These are phyloP conservation scores for Arthrobotrys iridis DNA, from an alignment of 2,329 filamentous ascomycete genomes.

Conservation along the genomic window DNA sequence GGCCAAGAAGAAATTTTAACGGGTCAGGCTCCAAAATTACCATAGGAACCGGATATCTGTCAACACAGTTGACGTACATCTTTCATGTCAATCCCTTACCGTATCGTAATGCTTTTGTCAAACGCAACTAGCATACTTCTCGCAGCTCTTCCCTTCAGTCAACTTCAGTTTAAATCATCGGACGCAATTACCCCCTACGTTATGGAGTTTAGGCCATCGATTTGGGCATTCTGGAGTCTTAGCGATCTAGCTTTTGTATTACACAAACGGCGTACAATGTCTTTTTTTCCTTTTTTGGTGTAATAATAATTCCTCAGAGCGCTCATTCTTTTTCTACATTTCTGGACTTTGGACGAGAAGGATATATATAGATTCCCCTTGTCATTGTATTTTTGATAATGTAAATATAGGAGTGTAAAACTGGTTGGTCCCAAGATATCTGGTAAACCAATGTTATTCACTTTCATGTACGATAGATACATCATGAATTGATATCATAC, in stretches of 20 bases:
- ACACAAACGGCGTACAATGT: background rate
- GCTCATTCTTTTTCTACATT: background rate
- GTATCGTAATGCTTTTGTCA: too few relatives aligned
- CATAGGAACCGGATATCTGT: background rate
- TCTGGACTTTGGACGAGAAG: background rate
- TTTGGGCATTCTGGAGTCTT: background rate
- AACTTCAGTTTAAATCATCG: background rate
- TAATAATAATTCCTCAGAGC: slow-evolving; percentile 1
- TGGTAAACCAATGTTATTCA: too few relatives aligned
- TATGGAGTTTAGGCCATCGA: background rate
- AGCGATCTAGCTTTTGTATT: background rate
- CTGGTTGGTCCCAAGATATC: too few relatives aligned
- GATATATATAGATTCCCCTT: too few relatives aligned
- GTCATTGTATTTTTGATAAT: too few relatives aligned
- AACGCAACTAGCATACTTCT: too few relatives aligned
- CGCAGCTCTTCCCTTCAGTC: too few relatives aligned
- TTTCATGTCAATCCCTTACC: background rate
- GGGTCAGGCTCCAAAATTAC: background rate
- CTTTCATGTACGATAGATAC: too few relatives aligned
- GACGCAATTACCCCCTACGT: background rate
- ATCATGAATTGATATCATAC: too few relatives aligned
- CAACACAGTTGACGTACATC: background rate
- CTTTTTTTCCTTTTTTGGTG: background rate
- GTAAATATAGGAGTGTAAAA: too few relatives aligned
- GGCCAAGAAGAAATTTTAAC: slow-evolving; percentile 4